A percentile compares a stretch with the other conserved stretches of the same genome.
These are phyloP conservation scores for Aspergillus felis DNA, from an alignment of 2,329 filamentous ascomycete genomes.

Conservation along the genomic window DNA sequence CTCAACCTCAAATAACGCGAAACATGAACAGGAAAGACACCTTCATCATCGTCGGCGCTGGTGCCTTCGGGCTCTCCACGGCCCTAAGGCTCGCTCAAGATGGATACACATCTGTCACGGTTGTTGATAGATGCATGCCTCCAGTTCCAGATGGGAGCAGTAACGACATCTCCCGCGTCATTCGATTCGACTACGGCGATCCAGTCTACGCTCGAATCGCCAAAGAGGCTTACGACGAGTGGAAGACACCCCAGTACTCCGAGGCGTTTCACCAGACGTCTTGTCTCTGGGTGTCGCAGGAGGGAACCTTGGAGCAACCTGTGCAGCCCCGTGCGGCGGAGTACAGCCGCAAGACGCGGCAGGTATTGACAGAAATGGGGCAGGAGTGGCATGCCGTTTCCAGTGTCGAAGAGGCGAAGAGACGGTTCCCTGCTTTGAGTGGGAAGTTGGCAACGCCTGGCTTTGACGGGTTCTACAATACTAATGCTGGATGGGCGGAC, in stretches of 20 bases:
- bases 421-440: constrained; percentile 18
- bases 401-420: constrained; percentile 14
- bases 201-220: constrained; percentile 69
- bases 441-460: constrained; percentile 16
- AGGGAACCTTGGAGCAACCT: constrained; percentile 14
- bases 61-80: constrained; percentile 24
- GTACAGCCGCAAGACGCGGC: constrained; percentile 21
- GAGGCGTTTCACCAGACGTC: constrained; percentile 22
- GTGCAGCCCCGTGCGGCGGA: constrained; percentile 17
- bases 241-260: constrained; percentile 43
- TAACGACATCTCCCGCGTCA: constrained; percentile 38
- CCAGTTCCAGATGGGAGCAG: constrained; percentile 37
- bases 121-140: constrained; percentile 30
- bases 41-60: constrained; percentile 27
- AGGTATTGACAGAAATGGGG: constrained; percentile 21
- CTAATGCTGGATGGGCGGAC: constrained; percentile 27
- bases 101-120: constrained; percentile 25
- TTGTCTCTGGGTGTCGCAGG: constrained; percentile 23
- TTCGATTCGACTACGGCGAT: constrained; percentile 65
- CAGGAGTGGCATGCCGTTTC: constrained; percentile 19
- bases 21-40: constrained; percentile 19
- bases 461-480: constrained; percentile 26
- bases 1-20: neutral
- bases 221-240: constrained; percentile 66
- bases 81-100: constrained; percentile 23